Conservation (phyloP, 371 early-diverging fungal genomes). For the Rhizopus microsporus region DNA sequence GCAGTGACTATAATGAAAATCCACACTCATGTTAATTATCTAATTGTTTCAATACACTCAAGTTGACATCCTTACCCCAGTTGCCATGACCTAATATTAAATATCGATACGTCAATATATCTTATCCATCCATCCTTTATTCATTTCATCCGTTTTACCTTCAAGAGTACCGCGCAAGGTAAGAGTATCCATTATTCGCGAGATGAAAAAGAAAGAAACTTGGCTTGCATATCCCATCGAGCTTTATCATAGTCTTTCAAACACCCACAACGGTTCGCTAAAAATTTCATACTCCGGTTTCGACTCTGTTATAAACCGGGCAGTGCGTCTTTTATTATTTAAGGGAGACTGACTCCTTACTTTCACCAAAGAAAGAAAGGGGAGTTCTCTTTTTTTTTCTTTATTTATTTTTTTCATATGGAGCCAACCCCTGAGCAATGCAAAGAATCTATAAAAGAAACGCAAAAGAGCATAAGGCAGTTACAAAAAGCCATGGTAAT, state of each 20-base stretch:
- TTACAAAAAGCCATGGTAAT: slow-evolving; percentile 1
- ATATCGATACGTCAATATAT: slow-evolving; percentile 3
- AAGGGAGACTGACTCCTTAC: no score
- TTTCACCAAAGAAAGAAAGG: background rate
- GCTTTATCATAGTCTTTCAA: slow-evolving; percentile 2
- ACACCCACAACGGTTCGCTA: background rate
- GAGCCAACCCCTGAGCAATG: background rate
- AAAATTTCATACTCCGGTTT: background rate
- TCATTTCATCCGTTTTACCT: slow-evolving; percentile 24
- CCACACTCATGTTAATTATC: background rate
- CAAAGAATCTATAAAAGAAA: background rate
- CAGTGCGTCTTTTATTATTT: background rate
- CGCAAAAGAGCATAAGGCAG: background rate
- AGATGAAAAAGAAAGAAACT: slow-evolving; percentile 44
- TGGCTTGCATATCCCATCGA: background rate
- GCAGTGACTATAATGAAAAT: slow-evolving; percentile 70
- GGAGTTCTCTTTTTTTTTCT: background rate
- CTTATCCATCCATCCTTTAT: slow-evolving; percentile 10
- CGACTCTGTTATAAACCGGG: background rate
- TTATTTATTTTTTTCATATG: background rate
- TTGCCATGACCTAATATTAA: slow-evolving; percentile 35
- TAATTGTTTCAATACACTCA: background rate
- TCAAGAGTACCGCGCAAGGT: slow-evolving; percentile 46
- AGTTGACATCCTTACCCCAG: slow-evolving; percentile 33
- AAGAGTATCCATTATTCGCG: slow-evolving; percentile 47